These are phyloP conservation scores for Papiliotrema nemorosa DNA, from an alignment of 1,284 basidiomycete genomes.

Conservation along the genomic window DNA sequence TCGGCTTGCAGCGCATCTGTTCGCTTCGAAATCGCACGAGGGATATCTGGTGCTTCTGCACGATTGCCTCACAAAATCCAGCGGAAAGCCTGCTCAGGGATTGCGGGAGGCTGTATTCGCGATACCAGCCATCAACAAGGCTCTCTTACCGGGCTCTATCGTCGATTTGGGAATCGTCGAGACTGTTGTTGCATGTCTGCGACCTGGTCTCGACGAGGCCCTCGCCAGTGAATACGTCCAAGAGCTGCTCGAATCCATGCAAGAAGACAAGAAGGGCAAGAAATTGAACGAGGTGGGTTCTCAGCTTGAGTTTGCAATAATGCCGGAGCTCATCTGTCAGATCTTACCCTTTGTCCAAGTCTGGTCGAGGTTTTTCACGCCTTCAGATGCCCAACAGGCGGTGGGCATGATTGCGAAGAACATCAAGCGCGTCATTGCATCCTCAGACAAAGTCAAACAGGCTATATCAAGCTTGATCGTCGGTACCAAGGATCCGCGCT, in stretches of 20 bases:
- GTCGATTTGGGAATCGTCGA: slow-evolving; percentile 5
- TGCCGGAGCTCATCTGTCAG: slow-evolving; percentile 6
- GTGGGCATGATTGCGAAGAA: slow-evolving; percentile 12
- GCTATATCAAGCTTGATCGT: slow-evolving; percentile 14
- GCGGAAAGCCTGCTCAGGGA: slow-evolving; percentile 4
- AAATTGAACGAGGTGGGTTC: slow-evolving; percentile 13
- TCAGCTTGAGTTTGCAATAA: neutral
- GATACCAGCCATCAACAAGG: neutral
- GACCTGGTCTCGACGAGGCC: slow-evolving; percentile 10
- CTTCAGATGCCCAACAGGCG: slow-evolving; percentile 13
- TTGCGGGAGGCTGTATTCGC: neutral
- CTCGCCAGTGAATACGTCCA: slow-evolving; percentile 26
- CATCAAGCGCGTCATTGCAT: slow-evolving; percentile 3
- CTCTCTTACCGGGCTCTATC: neutral
- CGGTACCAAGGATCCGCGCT: slow-evolving; percentile 8
- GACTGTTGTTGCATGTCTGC: slow-evolving; percentile 7
- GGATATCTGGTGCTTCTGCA: neutral
- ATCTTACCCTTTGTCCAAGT: slow-evolving; percentile 19
- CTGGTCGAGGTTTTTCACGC: slow-evolving; percentile 31
- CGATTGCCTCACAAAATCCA: slow-evolving; percentile 1
- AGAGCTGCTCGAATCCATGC: slow-evolving; percentile 14
- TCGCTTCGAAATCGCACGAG: neutral
- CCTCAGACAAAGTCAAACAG: neutral
- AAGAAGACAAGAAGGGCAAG: slow-evolving; percentile 23
- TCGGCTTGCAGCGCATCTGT: slow-evolving; percentile 5